phyloP scores from a whole-genome alignment of 139 green algal species.

The Deuterostichococcus epilithicus region DNA sequence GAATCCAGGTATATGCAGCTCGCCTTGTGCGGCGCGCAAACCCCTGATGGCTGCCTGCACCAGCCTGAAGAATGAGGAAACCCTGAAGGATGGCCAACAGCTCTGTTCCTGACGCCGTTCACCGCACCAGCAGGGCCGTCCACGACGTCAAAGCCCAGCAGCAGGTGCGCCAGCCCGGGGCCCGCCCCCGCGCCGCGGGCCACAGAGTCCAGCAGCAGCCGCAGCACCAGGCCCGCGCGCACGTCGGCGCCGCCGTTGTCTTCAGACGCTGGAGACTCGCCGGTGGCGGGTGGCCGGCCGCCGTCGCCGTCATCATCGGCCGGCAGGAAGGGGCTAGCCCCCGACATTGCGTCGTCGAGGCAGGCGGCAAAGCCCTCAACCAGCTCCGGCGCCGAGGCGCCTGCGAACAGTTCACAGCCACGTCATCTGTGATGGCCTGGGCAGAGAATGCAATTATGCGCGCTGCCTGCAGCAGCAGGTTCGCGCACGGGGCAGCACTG shows the following conservation, averaged over 20 bases:
- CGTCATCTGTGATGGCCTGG: too few species aligned
- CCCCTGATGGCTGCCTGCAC: too few species aligned
- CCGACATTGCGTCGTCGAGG: constrained; percentile 21
- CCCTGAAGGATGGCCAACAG: too few species aligned
- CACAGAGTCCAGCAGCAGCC: constrained; percentile 34
- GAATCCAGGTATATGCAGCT: too few species aligned
- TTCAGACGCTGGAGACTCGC: constrained; percentile 21
- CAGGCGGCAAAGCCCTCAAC: constrained; percentile 28
- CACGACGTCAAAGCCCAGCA: constrained; percentile 75
- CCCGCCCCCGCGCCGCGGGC: constrained; percentile 1
- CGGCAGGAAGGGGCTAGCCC: background rate
- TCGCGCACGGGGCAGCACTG: too few species aligned
- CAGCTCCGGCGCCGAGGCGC: background rate
- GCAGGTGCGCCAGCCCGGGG: constrained; percentile 69
- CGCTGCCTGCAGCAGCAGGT: background rate
- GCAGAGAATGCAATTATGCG: too few species aligned
- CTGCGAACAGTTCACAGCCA: too few species aligned
- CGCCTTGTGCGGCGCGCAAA: too few species aligned
- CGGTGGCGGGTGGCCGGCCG: background rate
- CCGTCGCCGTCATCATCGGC: constrained; percentile 4
- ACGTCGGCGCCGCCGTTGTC: constrained; percentile 11
- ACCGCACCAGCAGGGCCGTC: constrained; percentile 14
- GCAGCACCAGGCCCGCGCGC: constrained; percentile 29
- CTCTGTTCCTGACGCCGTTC: too few species aligned
- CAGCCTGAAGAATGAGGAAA: too few species aligned